Evolutionary conservation across 176 grass and related monocot species (phyloP), one percentile per base, ranked within the genome.

Genomic region (Avena sativa): DNA sequence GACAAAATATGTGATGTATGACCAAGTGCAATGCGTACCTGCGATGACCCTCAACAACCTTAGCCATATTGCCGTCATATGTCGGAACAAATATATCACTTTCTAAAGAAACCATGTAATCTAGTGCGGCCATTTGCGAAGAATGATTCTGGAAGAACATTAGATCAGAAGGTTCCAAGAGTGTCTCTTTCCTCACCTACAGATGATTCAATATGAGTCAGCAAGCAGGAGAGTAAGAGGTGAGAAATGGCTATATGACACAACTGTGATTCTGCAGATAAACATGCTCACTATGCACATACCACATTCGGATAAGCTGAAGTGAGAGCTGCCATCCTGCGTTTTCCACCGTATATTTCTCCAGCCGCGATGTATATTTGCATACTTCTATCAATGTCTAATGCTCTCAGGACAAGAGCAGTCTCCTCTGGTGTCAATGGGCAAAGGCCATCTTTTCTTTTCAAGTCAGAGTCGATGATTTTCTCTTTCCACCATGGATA

Each of bases 401-500:
- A 67, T 89, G 97, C 97, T 79, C 89, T 96, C 13, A 98, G 86
- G 15, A 96, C 71, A 84, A 98, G 90, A 89, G 90, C 65, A 34
- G 90, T 98, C 81, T 98, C 97, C 89, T 98, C 97, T 32, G 93
- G 97, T 0, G 97, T 98, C 76, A 98, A 82, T 75, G 97, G 97
- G 76, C 94, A 98, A 64, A 98, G 83, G 21, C 97, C 97, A 88
- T 96, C 87, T 92, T 85, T 95, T 76, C 92, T 91, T 91, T 96
- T 98, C 82, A 91, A 56, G 13, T 96, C 87, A 4, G 97, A 96
- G 82, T 98, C 69, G 6, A 98, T 98, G 19, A 94, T 57, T 86
- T 98, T 98, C 76, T 96, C 92, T 85, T 96, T 98, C 97, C 97
- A 98, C 97, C 97, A 96, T 40, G 94, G 97, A 89, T 96, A 98